These are phyloP conservation scores for Pseudogymnoascus sp. DNA, from an alignment of 2,329 filamentous ascomycete genomes.

Conservation along the genomic window DNA sequence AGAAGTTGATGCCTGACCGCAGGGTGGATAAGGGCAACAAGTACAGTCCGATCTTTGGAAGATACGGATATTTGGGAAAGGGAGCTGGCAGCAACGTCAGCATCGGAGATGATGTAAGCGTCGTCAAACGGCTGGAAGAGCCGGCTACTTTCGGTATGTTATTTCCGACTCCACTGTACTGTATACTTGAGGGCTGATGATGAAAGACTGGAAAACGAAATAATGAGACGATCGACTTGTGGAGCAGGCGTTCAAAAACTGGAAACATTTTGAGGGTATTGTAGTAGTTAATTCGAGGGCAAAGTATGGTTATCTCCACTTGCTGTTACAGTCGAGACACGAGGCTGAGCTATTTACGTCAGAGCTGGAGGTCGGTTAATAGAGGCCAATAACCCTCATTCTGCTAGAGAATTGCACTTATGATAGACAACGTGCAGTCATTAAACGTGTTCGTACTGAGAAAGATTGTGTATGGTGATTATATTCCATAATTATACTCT, in stretches of 20 bases:
- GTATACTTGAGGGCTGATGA: not conserved
- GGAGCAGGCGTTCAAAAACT: not conserved
- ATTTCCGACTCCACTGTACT: not conserved
- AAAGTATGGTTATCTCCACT: not conserved
- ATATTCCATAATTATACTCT: not conserved
- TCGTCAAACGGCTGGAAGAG: conserved; percentile 38
- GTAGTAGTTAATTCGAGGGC: not conserved
- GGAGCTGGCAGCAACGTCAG: conserved; percentile 32
- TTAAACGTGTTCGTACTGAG: not conserved
- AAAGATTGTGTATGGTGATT: not conserved
- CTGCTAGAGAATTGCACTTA: not conserved
- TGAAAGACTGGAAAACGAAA: not conserved
- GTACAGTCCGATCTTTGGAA: conserved; percentile 65
- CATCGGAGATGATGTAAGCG: conserved; percentile 43
- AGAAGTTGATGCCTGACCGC: conserved; percentile 63
- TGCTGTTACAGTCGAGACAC: not conserved
- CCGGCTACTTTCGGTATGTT: conserved; percentile 45
- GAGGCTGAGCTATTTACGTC: not conserved
- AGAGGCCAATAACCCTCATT: not conserved
- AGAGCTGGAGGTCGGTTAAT: not conserved
- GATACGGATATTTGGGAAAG: conserved; percentile 57
- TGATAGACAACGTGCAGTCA: not conserved
- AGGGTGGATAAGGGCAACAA: conserved; percentile 63
- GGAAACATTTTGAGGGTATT: not conserved
- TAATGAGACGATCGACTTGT: not conserved